Evolutionary conservation across 2,329 filamentous ascomycete species (phyloP), one percentile per base, ranked within the genome.

Genomic region (Lasiodiplodia citricola): DNA sequence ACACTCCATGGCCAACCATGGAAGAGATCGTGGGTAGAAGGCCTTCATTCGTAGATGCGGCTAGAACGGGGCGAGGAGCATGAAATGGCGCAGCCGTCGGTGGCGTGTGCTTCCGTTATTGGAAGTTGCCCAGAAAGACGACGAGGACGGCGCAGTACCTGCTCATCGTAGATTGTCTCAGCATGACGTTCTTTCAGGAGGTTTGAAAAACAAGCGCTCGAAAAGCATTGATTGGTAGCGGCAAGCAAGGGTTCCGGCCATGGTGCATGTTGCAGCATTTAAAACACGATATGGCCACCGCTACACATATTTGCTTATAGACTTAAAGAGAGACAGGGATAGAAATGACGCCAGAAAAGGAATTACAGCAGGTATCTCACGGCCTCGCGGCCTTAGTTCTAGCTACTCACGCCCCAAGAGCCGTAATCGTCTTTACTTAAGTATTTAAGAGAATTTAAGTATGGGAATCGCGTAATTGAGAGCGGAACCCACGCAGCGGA

Each of bases 71-170:
- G 38, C 14, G 14, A 41, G 38, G 2, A 41, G 14, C 38, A 14
- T 41, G 38, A 10, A 10, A 18, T n/a, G 7, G 8, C 44, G n/a
- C 18, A 10, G 18, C 41, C n/a, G 44, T 47, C 11, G 44, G 44
- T 6, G 44, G 44, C 44, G 44, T 57, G 18, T 31, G 31, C 31
- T 21, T 16, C n/a, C 23, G 21, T 67, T 23, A 60, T 25, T 60
- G 58, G 55, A 70, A 64, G 31, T 70, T 70, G 10, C 64, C 65
- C 11, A 70, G n/a, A 25, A 70, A 70, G 25, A 70, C 68, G 7
- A 68, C 68, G 8, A 70, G 57, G 25, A 70, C 68, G n/a, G 68
- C 68, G n/a, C 56, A 57, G 18, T 70, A 70, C 37, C 67, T 68
- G 66, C 31, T 31, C 16, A 2, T 16, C 16, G 28, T 31, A n/a